Base-by-base conservation (phyloP, 2,329 filamentous ascomycete species). In the Sporothrix brunneoviolacea region DNA sequence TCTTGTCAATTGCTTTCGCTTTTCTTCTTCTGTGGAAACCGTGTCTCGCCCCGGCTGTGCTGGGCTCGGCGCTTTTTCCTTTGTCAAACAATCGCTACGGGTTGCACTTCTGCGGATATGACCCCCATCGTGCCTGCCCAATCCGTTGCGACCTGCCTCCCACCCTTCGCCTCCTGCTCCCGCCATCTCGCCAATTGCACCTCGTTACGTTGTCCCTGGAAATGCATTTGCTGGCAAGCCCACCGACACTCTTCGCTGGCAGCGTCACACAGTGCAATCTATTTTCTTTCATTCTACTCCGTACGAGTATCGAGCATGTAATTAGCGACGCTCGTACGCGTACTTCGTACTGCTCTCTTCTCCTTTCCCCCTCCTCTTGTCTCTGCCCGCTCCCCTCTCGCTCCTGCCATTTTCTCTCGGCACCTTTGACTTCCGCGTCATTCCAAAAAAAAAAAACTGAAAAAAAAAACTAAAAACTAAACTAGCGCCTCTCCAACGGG, bases 101-200 rank as follows among this genome's bases (percentile, higher is more conserved):
- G 18, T 33, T 35, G 30, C 30, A 24, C 30, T n/a, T 16, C 28
- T 43, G 41, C 28, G 41, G 13, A 12, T 6, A 21, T 48, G 36
- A 40, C 45, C 36, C 43, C 33, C 37, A 33, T 48, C 36, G 30
- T 16, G n/a, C 36, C 45, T 48, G 46, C 37, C 37, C 46, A 48
- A 48, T 47, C 35, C n/a, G 27, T n/a, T 46, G 30, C 49, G 21
- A 30, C 38, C n/a, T 40, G 22, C 30, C 18, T 28, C 8, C 22
- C 19, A 13, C 16, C 33, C 18, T 32, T 24, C 33, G 32, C 24
- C 18, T 32, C 33, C 13, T 35, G 33, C 24, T 36, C 8, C 10
- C 19, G 15, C 27, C 16, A 3, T 8, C 33, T 30, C 40, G 16
- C 32, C 48, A 38, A 44, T 38, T 21, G 40, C 33, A 24, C 48